These are phyloP conservation scores for Pyronema omphalodes DNA, from an alignment of 495 filamentous ascomycete genomes.

Conservation along the genomic window DNA sequence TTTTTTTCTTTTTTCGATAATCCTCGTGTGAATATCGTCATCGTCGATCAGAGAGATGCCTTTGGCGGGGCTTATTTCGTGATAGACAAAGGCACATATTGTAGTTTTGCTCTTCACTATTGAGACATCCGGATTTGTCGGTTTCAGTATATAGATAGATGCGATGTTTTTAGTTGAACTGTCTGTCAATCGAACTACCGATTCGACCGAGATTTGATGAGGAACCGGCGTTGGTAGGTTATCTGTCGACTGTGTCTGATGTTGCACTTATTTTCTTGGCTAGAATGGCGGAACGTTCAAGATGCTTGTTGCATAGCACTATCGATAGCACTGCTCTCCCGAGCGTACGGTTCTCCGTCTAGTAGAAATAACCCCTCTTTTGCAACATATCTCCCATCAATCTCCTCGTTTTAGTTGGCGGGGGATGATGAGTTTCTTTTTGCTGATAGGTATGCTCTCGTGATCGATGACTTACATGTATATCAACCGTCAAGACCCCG, in stretches of 20 bases:
- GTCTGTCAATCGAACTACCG: not conserved
- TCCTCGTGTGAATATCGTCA: no score
- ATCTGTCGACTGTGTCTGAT: no score
- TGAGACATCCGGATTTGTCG: not conserved
- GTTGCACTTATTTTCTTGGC: not conserved
- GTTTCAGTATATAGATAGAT: not conserved
- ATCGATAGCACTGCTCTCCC: not conserved
- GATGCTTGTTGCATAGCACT: not conserved
- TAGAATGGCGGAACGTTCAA: not conserved
- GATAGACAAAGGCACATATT: not conserved
- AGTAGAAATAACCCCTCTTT: no score
- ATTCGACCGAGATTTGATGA: no score
- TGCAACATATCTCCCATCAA: no score
- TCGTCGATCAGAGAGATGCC: not conserved
- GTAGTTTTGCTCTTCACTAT: not conserved
- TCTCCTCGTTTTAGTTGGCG: no score
- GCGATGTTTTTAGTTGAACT: not conserved
- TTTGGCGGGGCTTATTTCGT: not conserved
- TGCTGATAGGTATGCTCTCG: not conserved
- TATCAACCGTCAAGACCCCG: not conserved
- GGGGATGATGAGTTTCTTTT: no score
- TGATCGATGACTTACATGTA: not conserved
- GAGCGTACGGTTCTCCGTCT: no score
- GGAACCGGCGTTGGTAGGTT: no score
- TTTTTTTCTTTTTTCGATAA: not conserved